phyloP scores from a whole-genome alignment of 352 stramenopile genomes.

The Blastocystis sp. region DNA sequence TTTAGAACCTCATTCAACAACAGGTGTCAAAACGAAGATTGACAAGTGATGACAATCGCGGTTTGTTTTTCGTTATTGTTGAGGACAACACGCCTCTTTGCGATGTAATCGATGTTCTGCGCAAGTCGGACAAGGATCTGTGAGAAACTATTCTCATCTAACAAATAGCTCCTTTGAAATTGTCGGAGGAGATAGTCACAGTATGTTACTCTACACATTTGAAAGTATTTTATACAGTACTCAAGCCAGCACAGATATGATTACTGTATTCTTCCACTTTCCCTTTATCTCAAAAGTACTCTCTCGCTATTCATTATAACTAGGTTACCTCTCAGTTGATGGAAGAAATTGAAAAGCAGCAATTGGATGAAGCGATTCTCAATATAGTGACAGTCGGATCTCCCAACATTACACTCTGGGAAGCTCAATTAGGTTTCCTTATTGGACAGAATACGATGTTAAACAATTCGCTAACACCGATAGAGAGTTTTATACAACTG shows the following conservation, averaged over 20 bases:
- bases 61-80: slow-evolving; percentile 6
- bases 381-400: not conserved
- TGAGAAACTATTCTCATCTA: not conserved
- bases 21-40: not conserved
- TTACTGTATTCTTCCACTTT: not conserved
- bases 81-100: not conserved
- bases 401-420: not conserved
- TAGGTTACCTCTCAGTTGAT: not conserved
- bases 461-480: not conserved
- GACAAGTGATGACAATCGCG: not conserved
- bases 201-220: not conserved
- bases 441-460: not conserved
- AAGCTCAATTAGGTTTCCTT: not conserved
- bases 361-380: not conserved
- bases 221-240: not conserved
- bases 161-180: slow-evolving; percentile 13
- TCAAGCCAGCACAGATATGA: not conserved
- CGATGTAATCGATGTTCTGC: not conserved
- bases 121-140: not conserved
- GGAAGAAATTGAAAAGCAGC: not conserved
- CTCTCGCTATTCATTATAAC: not conserved
- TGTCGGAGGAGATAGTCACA: slow-evolving; percentile 14
- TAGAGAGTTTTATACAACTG: not conserved
- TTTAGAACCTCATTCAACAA: slow-evolving; percentile 21
- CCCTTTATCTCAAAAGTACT: slow-evolving; percentile 1